A percentile compares a stretch with the other conserved stretches of the same genome.
These are phyloP conservation scores for Paradendryphiella salina DNA, from an alignment of 2,329 filamentous ascomycete genomes.

Conservation along the genomic window DNA sequence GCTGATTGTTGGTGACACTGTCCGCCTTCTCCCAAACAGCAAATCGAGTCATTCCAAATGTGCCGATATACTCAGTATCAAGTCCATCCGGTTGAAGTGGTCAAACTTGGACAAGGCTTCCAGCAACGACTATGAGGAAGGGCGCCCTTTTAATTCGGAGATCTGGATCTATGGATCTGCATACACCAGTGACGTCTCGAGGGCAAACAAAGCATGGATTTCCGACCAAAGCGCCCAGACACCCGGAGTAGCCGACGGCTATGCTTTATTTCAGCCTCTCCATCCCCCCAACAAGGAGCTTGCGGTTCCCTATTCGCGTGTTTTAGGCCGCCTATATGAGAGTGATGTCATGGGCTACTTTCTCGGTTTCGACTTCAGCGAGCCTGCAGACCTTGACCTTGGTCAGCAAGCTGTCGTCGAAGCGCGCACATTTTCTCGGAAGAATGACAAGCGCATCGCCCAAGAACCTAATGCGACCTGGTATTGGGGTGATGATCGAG, in stretches of 20 bases:
- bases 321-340: slow-evolving; percentile 61
- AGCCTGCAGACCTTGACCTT: slow-evolving; percentile 38
- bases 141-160: slow-evolving; percentile 51
- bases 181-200: slow-evolving; percentile 49
- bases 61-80: slow-evolving; percentile 59
- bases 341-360: slow-evolving; percentile 53
- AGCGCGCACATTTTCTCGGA: slow-evolving; percentile 53
- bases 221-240: slow-evolving; percentile 22
- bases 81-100: slow-evolving; percentile 57
- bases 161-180: slow-evolving; percentile 56
- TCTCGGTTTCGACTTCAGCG: slow-evolving; percentile 38
- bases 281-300: slow-evolving; percentile 49
- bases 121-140: slow-evolving; percentile 51
- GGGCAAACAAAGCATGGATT: slow-evolving; percentile 35
- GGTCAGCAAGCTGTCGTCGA: slow-evolving; percentile 54
- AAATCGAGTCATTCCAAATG: slow-evolving; percentile 30
- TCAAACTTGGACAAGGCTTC: slow-evolving; percentile 54
- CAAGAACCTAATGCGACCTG: slow-evolving; percentile 48
- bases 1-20: slow-evolving; percentile 57
- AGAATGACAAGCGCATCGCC: slow-evolving; percentile 55
- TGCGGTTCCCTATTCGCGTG: slow-evolving; percentile 55
- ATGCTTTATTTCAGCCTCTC: slow-evolving; percentile 58
- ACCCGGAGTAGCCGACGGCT: slow-evolving; percentile 38
- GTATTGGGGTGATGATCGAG: slow-evolving; percentile 62
- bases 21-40: slow-evolving; percentile 51